These are phyloP conservation scores for Globisporangium apiculatum DNA, from an alignment of 352 stramenopile species.

Conservation along the genomic window DNA sequence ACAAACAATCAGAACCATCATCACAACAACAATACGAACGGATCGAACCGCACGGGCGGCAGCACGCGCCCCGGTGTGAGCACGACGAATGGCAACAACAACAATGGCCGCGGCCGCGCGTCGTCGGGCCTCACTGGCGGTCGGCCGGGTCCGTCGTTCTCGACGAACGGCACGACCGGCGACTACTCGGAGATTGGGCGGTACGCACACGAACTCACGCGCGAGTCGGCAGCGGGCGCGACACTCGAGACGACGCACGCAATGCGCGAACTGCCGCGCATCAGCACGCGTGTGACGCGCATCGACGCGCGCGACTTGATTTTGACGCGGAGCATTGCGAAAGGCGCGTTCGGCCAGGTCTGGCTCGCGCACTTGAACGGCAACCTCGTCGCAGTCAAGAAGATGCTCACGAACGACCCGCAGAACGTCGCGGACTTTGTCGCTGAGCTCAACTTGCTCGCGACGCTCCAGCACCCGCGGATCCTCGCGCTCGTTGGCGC, in stretches of 20 bases:
- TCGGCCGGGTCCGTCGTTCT: constrained; percentile 11
- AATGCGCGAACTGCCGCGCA: constrained; percentile 15
- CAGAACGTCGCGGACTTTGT: constrained; percentile 61
- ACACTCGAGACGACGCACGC: constrained; percentile 9
- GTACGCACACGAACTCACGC: constrained; percentile 17
- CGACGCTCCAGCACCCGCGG: constrained; percentile 60
- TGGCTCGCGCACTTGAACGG: constrained; percentile 64
- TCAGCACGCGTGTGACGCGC: constrained; percentile 41
- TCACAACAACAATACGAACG: constrained; percentile 21
- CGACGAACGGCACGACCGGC: constrained; percentile 11
- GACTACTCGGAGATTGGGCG: constrained; percentile 22
- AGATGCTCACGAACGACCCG: constrained; percentile 53
- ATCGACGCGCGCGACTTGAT: constrained; percentile 66
- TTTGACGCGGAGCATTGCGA: constrained; percentile 73
- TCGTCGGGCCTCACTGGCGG: constrained; percentile 8
- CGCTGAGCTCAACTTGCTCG: constrained; percentile 77
- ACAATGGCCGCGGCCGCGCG: constrained; percentile 13
- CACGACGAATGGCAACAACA: neutral
- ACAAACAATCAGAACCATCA: constrained; percentile 23
- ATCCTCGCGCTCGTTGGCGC: constrained; percentile 68
- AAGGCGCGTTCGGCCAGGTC: constrained; percentile 75
- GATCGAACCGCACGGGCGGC: constrained; percentile 8
- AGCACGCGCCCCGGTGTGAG: too few relatives aligned
- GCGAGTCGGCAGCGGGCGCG: neutral
- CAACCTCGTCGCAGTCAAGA: constrained; percentile 79